phyloP scores from a whole-genome alignment of 768 basidiomycete genomes.

The Hydnum rufescens region DNA sequence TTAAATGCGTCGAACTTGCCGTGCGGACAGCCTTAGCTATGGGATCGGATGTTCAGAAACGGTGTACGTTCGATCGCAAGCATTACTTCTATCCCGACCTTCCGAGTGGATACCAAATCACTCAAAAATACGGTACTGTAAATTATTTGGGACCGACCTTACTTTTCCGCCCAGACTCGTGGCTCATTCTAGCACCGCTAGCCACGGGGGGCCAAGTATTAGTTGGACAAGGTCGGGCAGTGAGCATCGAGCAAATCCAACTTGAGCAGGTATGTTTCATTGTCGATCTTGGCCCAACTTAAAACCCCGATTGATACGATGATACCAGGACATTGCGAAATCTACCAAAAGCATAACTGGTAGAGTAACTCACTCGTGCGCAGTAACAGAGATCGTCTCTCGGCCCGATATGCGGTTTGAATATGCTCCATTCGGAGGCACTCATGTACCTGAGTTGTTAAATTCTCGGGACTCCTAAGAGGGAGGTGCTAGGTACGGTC shows the following conservation, averaged over 20 bases:
- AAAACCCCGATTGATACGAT: constrained; percentile 6
- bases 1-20: constrained; percentile 56
- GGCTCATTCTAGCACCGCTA: constrained; percentile 67
- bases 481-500: constrained; percentile 72
- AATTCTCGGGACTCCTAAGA: constrained; percentile 77
- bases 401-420: constrained; percentile 69
- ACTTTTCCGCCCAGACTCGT: not conserved
- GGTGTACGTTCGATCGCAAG: constrained; percentile 84
- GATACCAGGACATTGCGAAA: constrained; percentile 70
- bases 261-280: constrained; percentile 66
- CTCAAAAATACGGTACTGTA: constrained; percentile 74
- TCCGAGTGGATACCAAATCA: constrained; percentile 91
- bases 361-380: constrained; percentile 78
- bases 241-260: constrained; percentile 89
- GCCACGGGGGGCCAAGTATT: constrained; percentile 44
- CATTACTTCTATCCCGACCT: constrained; percentile 97
- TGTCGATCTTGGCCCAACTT: not conserved
- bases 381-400: constrained; percentile 90
- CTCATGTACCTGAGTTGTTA: too few relatives aligned
- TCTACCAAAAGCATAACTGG: constrained; percentile 55
- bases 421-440: too few relatives aligned
- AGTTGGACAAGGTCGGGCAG: constrained; percentile 25
- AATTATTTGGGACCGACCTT: not conserved
- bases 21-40: constrained; percentile 68
- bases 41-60: constrained; percentile 35